A percentile compares a stretch with the other conserved stretches of the same genome.
These are phyloP conservation scores for Tricholoma sp. DNA, from an alignment of 768 basidiomycete species.

Conservation along the genomic window DNA sequence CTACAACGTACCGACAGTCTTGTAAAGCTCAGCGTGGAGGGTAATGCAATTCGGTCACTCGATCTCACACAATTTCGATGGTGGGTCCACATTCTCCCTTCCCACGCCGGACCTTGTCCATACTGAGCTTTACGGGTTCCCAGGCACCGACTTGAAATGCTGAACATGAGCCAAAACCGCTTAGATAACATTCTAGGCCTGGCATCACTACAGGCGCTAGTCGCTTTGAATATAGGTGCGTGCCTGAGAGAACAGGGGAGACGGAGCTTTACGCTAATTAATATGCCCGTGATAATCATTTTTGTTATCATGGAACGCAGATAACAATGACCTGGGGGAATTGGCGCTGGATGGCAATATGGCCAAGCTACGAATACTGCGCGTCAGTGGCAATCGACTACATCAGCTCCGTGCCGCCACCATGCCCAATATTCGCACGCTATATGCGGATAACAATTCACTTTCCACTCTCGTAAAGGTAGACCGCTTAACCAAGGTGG, in stretches of 20 bases:
- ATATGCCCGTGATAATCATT: conserved; percentile 9
- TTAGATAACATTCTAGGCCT: conserved; percentile 57
- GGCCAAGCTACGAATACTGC: conserved; percentile 74
- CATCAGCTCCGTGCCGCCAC: conserved; percentile 54
- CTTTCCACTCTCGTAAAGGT: conserved; percentile 47
- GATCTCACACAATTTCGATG: conserved; percentile 64
- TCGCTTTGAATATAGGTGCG: conserved; percentile 82
- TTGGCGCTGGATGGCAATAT: conserved; percentile 53
- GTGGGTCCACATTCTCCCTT: conserved; percentile 36
- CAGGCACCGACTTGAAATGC: conserved; percentile 67
- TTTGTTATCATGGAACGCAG: conserved; percentile 32
- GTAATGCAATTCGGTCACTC: conserved; percentile 59
- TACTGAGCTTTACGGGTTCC: conserved; percentile 9
- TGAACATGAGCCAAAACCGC: conserved; percentile 78
- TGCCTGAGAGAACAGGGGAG: conserved; percentile 17
- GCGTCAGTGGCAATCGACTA: conserved; percentile 79
- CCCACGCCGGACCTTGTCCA: conserved; percentile 12
- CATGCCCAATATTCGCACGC: conserved; percentile 73
- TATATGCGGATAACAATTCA: conserved; percentile 88
- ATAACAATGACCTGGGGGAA: conserved; percentile 61
- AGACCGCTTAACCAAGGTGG: conserved; percentile 63
- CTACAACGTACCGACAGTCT: conserved; percentile 78
- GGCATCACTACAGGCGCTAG: conserved; percentile 53
- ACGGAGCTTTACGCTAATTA: conserved; percentile 19
- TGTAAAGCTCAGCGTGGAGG: conserved; percentile 75